Evolutionary conservation across 2,329 filamentous ascomycete genomes (phyloP).

Genomic region (Ceratocystis ficicola): DNA sequence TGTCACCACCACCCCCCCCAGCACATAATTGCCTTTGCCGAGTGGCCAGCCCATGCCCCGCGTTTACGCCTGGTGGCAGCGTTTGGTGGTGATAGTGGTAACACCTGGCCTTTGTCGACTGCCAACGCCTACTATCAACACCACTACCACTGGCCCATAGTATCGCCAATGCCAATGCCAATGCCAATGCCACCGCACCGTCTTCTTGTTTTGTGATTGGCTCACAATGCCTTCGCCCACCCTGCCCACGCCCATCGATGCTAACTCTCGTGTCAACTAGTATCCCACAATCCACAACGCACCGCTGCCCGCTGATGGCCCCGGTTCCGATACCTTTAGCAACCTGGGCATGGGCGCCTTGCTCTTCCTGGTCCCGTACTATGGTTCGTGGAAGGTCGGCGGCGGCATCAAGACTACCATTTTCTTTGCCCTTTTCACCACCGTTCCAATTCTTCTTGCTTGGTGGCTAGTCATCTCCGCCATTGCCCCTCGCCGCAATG

Average conservation of each 20-base stretch:
- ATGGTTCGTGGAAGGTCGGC: slow-evolving; percentile 68
- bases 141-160: neutral
- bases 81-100: slow-evolving; percentile 6
- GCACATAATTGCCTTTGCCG: neutral
- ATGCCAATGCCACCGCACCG: neutral
- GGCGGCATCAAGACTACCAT: slow-evolving; percentile 79
- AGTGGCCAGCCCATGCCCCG: neutral
- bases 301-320: slow-evolving; percentile 78
- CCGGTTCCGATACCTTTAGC: slow-evolving; percentile 77
- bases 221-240: neutral
- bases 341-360: slow-evolving; percentile 63
- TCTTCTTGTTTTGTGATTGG: no score
- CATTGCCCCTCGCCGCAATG: slow-evolving; percentile 78
- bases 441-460: slow-evolving; percentile 64
- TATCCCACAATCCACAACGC: slow-evolving; percentile 86
- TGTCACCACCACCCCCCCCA: slow-evolving; percentile 28
- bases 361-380: slow-evolving; percentile 60
- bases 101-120: slow-evolving; percentile 11
- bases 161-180: neutral
- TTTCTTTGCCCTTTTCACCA: slow-evolving; percentile 74
- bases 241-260: neutral
- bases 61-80: neutral
- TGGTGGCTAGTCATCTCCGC: slow-evolving; percentile 69
- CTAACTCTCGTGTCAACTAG: slow-evolving; percentile 36
- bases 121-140: neutral